Evolutionary conservation across 179 eudicot genomes (phyloP).

Genomic region (Spinacia oleracea): DNA sequence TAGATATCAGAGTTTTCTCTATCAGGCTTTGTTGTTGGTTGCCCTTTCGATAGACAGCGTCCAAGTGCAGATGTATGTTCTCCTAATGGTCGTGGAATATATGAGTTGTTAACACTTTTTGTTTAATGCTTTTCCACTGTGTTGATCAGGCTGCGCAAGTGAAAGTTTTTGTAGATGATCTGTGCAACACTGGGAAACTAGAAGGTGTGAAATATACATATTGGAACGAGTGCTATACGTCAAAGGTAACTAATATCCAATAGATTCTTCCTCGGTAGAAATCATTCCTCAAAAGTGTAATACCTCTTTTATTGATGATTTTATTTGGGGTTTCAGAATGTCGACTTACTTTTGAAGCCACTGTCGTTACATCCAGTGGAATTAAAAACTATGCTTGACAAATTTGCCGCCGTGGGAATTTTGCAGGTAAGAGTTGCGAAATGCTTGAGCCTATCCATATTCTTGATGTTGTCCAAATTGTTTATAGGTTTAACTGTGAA

Average conservation of each 20-base stretch:
- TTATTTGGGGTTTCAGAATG: slow-evolving; percentile 45
- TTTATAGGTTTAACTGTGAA: neutral
- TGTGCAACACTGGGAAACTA: slow-evolving; percentile 69
- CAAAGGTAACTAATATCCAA: slow-evolving; percentile 53
- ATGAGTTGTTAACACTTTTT: neutral
- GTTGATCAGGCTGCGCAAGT: slow-evolving; percentile 62
- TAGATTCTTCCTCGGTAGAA: neutral
- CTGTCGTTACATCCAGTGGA: slow-evolving; percentile 66
- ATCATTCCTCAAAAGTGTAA: neutral
- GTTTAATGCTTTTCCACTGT: slow-evolving; percentile 20
- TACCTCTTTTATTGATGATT: neutral
- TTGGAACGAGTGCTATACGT: slow-evolving; percentile 87
- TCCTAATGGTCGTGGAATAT: neutral
- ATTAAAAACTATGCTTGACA: slow-evolving; percentile 66
- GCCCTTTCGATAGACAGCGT: slow-evolving; percentile 51
- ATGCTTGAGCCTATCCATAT: too few relatives aligned
- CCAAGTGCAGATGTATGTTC: slow-evolving; percentile 50
- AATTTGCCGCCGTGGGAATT: slow-evolving; percentile 92
- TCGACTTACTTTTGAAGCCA: slow-evolving; percentile 59
- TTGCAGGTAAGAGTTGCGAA: slow-evolving; percentile 64
- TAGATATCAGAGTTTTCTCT: slow-evolving; percentile 67
- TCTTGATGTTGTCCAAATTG: too few relatives aligned
- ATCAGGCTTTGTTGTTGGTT: slow-evolving; percentile 68
- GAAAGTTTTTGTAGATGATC: slow-evolving; percentile 65
- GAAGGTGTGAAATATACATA: slow-evolving; percentile 68